Percentiles rank a stretch among this genome's conserved stretches.
phyloP scores from a whole-genome alignment of 352 stramenopile genomes.

The Pythium graminicola region DNA sequence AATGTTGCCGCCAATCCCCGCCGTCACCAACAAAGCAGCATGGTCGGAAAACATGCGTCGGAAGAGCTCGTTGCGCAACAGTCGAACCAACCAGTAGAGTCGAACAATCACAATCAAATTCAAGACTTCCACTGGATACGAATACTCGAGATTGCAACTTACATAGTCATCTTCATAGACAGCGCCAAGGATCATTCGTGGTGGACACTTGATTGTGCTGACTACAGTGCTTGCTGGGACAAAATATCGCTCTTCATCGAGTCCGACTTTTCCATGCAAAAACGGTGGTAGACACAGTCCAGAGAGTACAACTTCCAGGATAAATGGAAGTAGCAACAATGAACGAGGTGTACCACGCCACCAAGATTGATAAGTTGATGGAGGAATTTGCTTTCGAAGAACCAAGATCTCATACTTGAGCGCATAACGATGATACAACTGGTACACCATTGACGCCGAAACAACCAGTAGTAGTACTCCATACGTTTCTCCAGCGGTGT shows the following conservation, averaged over 20 bases:
- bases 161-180: constrained; percentile 20
- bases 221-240: background rate
- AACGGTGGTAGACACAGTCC: constrained; percentile 41
- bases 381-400: constrained; percentile 42
- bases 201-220: constrained; percentile 7
- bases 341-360: constrained; percentile 21
- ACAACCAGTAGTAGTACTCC: constrained; percentile 35
- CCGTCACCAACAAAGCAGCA: constrained; percentile 16
- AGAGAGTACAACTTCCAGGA: constrained; percentile 39
- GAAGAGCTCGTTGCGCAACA: constrained; percentile 45
- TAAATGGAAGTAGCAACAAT: constrained; percentile 34
- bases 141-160: constrained; percentile 41
- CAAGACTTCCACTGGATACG: constrained; percentile 52
- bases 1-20: constrained; percentile 24
- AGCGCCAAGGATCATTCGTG: constrained; percentile 1
- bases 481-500: constrained; percentile 45
- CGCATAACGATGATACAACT: constrained; percentile 41
- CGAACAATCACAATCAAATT: constrained; percentile 55
- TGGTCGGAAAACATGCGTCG: constrained; percentile 29
- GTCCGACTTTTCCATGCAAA: constrained; percentile 33
- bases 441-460: constrained; percentile 33
- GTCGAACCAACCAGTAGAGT: constrained; percentile 53
- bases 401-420: constrained; percentile 50
- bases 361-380: constrained; percentile 7
- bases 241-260: constrained; percentile 43